Percentiles rank a stretch among this genome's conserved stretches.
Conservation (phyloP, 441 rosid genomes). For the Pelargonium myrrhifolium region DNA sequence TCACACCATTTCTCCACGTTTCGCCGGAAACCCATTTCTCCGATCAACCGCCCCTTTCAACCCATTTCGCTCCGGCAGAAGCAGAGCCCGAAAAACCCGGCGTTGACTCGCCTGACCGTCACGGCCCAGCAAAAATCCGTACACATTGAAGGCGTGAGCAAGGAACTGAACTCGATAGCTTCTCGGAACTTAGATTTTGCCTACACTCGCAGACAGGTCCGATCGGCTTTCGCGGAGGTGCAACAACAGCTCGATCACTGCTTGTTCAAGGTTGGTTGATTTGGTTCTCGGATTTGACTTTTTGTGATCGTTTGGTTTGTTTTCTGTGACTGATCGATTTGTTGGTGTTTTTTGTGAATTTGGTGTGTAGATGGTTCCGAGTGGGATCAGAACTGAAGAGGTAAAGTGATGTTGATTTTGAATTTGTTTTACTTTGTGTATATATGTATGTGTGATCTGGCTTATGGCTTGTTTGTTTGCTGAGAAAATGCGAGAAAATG, state of each 20-base stretch:
- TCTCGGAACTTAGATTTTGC: conserved; percentile 67
- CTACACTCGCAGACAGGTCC: conserved; percentile 58
- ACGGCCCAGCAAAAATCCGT: conserved; percentile 25
- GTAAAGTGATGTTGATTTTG: conserved; percentile 27
- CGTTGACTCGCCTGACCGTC: conserved; percentile 12
- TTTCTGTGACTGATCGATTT: conserved; percentile 10
- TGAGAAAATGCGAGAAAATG: neutral
- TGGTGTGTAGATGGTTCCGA: conserved; percentile 53
- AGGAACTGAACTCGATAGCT: conserved; percentile 59
- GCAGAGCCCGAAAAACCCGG: neutral
- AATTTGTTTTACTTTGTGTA: neutral
- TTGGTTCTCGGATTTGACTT: neutral
- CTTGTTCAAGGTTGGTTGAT: conserved; percentile 56
- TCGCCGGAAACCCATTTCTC: conserved; percentile 16
- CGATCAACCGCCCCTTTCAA: conserved; percentile 16
- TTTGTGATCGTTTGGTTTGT: conserved; percentile 6
- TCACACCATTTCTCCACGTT: conserved; percentile 13
- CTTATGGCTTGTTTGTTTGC: neutral
- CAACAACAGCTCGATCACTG: conserved; percentile 78
- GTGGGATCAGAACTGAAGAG: conserved; percentile 69
- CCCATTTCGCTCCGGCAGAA: conserved; percentile 11
- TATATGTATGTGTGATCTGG: neutral
- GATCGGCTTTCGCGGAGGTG: conserved; percentile 57
- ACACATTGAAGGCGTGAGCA: conserved; percentile 51
- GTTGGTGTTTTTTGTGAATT: conserved; percentile 10